Percentiles rank a stretch among this genome's conserved stretches.
phyloP scores from a whole-genome alignment of 2,329 filamentous ascomycete species.

The Triangularia setosa region DNA sequence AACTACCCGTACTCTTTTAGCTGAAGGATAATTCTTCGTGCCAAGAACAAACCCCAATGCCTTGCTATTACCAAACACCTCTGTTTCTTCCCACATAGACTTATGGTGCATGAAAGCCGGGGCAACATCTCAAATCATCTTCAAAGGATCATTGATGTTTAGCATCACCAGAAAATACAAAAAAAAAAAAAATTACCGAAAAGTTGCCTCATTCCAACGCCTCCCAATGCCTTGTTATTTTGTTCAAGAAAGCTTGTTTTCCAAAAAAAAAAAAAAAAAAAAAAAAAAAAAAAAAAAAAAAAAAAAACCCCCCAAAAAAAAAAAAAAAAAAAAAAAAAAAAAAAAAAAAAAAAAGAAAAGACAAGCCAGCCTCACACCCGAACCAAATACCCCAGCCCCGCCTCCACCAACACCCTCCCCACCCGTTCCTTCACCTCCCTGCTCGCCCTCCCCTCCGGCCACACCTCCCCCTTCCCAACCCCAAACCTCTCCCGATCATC shows the following conservation, averaged over 20 bases:
- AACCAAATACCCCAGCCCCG: neutral
- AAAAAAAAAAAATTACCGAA: neutral
- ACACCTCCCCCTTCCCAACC: neutral
- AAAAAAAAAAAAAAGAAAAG: too few relatives aligned
- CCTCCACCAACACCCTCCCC: neutral
- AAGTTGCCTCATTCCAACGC: neutral
- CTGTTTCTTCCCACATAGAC: constrained; percentile 36
- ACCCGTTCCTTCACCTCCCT: neutral
- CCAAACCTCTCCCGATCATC: constrained; percentile 1
- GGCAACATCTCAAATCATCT: constrained; percentile 37
- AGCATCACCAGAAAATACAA: neutral
- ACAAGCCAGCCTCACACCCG: neutral
- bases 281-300: too few relatives aligned
- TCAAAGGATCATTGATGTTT: neutral
- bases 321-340: too few relatives aligned
- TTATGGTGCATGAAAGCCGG: constrained; percentile 54
- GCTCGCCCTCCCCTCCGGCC: neutral
- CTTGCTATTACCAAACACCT: constrained; percentile 58
- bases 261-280: too few relatives aligned
- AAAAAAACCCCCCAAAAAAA: too few relatives aligned
- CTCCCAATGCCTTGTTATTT: neutral
- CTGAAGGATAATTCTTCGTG: constrained; percentile 55
- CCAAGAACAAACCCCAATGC: constrained; percentile 44
- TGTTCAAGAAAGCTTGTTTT: neutral
- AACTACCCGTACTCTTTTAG: constrained; percentile 44